Evolutionary conservation across 2,329 filamentous ascomycete genomes (phyloP), one percentile per base, ranked within the genome.

Genomic region (Xylaria sp.): DNA sequence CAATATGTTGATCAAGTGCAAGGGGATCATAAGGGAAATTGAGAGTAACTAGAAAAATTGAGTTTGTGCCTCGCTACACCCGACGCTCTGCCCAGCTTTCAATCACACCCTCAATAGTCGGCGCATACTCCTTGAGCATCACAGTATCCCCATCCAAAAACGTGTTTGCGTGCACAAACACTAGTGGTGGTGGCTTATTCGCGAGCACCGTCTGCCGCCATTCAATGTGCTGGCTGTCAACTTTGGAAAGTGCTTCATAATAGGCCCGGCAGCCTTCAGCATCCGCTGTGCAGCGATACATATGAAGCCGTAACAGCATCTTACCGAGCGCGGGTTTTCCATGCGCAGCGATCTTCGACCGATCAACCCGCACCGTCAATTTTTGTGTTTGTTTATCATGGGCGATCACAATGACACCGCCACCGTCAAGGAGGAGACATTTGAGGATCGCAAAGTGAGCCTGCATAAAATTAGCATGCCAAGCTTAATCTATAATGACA

Each of bases 121-220:
- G 74, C 54, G 84, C 81, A 67, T 88, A 88, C 75, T 87, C 85
- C 69, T 76, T 83, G 68, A 87, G 68, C n/a, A 71, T 72, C 19
- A 84, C 79, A 51, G 74, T 67, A 13, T 72, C 70, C 0, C 64
- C 75, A 0, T 72, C 65, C 0, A 79, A 40, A 56, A 78, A 79
- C 0, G 86, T 89, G 70, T 88, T 89, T 1, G 85, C 83, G 71
- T 89, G 86, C 38, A 87, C 85, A 73, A 87, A 89, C n/a, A 86
- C 79, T 72, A 85, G 81, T 33, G 83, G 76, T 2, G 85, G 84
- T 60, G 82, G 81, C 70, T 85, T 84, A 68, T 84, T 83, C 44
- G 76, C 76, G 58, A 88, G 70, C 5, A 89, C 85, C 21, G 83
- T 81, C 25, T 84, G 78, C 58, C 86, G 73, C 69, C 87, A 84